Percentiles rank a stretch among this genome's conserved stretches.
phyloP scores from a whole-genome alignment of 805 yeast genomes.

The Saccharomycopsis sp. region DNA sequence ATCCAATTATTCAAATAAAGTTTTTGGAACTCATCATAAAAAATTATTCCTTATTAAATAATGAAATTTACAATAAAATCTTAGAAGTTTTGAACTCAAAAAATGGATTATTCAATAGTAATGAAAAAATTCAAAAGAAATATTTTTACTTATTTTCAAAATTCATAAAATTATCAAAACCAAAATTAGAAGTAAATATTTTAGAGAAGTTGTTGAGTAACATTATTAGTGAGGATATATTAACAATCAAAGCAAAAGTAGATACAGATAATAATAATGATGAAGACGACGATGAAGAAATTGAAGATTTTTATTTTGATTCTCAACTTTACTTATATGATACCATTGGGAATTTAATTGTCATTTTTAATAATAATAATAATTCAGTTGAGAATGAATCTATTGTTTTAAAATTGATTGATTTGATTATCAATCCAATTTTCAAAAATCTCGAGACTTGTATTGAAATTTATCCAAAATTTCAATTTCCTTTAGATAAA shows the following conservation, averaged over 20 bases:
- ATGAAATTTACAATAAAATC: constrained; percentile 47
- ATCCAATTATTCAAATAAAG: constrained; percentile 71
- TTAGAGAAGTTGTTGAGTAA: constrained; percentile 49
- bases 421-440: constrained; percentile 62
- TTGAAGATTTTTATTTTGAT: constrained; percentile 49
- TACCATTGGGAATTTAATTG: constrained; percentile 68
- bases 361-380: constrained; percentile 22
- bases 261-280: constrained; percentile 25
- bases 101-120: constrained; percentile 68
- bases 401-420: constrained; percentile 31
- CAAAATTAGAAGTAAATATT: constrained; percentile 39
- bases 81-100: constrained; percentile 71
- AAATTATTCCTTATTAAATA: constrained; percentile 57
- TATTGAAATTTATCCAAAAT: constrained; percentile 33
- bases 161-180: constrained; percentile 68
- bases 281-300: constrained; percentile 43
- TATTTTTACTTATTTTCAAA: constrained; percentile 87
- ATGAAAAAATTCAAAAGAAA: constrained; percentile 67
- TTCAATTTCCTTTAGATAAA: constrained; percentile 26
- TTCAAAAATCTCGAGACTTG: constrained; percentile 62
- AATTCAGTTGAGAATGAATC: constrained; percentile 23
- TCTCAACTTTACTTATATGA: constrained; percentile 79
- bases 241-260: constrained; percentile 50
- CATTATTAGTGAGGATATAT: constrained; percentile 48
- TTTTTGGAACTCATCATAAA: constrained; percentile 81